Evolutionary conservation across 2,329 filamentous ascomycete species (phyloP), one percentile per base, ranked within the genome.

Genomic region (Hypomyces perniciosus): DNA sequence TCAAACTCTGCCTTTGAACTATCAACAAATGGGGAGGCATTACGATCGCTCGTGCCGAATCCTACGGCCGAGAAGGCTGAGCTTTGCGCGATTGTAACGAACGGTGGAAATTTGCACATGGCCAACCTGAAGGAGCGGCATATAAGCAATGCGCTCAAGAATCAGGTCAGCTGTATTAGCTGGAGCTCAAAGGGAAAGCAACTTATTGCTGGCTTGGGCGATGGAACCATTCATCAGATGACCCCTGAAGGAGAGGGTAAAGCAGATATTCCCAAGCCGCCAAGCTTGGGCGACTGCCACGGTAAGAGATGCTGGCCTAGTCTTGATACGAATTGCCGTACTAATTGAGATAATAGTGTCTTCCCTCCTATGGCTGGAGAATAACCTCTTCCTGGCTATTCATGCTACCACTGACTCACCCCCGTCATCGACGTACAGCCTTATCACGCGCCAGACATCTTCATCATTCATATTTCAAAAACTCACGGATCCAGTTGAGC

Each of bases 181-280:
- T 99, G 95, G 93, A 99, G 93, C 67, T 86, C 83, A 54, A 89
- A 85, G 65, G 93, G 93, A 43, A 99, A 96, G 66, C 92, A 97
- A 65, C 75, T 99, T 40, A 85, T 95, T 41, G 91, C 89, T 58
- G 93, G 95, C 12, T 75, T 93, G 59, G 83, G 77, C 6, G 83
- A 96, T 68, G 93, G 93, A 52, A 84, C 83, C 9, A 84, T 86
- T 47, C 79, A 80, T 50, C 91, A 96, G 66, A 85, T 97, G 80
- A 90, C 88, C 6, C 88, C 87, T 0, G 81, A 89, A 59, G 92
- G 92, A 43, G 79, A 79, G 38, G 76, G 80, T 29, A 93, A 92
- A 69, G 90, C 79, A 34, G 77, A 84, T 47, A 88, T 99, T 43
- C 90, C 91, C 27, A 81, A 82, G 52, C 89, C 92, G 3, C 83